These are phyloP conservation scores for Phanerochaete sordida DNA, from an alignment of 768 basidiomycete genomes.

Conservation along the genomic window DNA sequence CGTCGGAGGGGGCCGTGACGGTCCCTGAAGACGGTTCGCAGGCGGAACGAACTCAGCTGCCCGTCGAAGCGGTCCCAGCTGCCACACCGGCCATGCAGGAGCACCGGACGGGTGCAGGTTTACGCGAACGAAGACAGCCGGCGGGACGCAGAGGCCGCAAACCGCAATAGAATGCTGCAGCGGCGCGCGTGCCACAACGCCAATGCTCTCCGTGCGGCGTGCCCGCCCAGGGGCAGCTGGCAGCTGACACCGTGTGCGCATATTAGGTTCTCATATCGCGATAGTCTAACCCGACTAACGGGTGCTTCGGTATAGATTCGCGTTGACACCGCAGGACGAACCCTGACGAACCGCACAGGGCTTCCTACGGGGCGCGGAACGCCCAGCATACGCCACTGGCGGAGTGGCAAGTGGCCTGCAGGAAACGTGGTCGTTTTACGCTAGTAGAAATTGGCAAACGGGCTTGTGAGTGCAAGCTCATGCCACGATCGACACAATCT, in stretches of 20 bases:
- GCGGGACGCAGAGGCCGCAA: background rate
- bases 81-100: constrained; percentile 2
- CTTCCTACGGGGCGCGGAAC: no score
- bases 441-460: background rate
- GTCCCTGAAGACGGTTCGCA: background rate
- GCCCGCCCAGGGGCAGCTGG: no score
- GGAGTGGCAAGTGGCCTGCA: background rate
- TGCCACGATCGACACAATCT: background rate
- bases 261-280: background rate
- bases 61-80: background rate
- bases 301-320: no score
- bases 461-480: background rate
- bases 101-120: constrained; percentile 5
- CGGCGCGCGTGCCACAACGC: background rate
- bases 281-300: background rate
- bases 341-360: no score
- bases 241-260: no score
- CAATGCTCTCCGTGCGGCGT: background rate
- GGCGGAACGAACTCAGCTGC: background rate
- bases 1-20: background rate
- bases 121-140: constrained; percentile 6
- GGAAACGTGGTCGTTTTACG: background rate
- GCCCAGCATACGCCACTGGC: background rate
- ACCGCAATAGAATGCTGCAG: background rate
- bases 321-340: no score